phyloP scores from a whole-genome alignment of 2,329 filamentous ascomycete genomes.

The Fusarium annulatum region DNA sequence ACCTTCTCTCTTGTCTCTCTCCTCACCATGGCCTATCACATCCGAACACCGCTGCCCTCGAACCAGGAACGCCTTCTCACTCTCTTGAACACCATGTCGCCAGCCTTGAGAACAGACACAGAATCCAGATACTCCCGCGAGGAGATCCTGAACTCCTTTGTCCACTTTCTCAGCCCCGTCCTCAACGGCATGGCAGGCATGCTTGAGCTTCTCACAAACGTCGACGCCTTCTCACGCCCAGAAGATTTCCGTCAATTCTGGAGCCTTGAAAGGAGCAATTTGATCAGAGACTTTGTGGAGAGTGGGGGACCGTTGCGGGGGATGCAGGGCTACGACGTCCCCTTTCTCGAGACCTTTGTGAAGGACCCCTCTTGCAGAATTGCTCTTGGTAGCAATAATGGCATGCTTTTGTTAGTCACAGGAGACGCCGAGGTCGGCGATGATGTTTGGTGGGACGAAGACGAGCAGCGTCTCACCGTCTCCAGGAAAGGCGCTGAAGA shows the following conservation, averaged over 20 bases:
- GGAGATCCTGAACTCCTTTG: conserved; percentile 48
- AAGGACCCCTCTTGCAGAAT: conserved; percentile 43
- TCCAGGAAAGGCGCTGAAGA: conserved; percentile 36
- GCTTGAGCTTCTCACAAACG: conserved; percentile 47
- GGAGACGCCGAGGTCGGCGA: conserved; percentile 45
- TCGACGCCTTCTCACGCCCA: conserved; percentile 48
- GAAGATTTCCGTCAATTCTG: conserved; percentile 51
- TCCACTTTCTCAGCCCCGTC: conserved; percentile 47
- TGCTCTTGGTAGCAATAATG: conserved; percentile 42
- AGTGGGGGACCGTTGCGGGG: conserved; percentile 40
- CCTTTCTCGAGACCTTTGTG: conserved; percentile 43
- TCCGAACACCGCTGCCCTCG: conserved; percentile 40
- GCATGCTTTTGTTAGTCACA: conserved; percentile 44
- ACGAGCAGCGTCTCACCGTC: conserved; percentile 34
- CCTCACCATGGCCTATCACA: conserved; percentile 49
- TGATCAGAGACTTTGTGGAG: conserved; percentile 49
- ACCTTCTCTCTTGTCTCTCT: conserved; percentile 50
- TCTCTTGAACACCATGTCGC: conserved; percentile 50
- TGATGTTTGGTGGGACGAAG: conserved; percentile 41
- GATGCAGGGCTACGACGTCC: conserved; percentile 43
- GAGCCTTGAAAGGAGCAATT: conserved; percentile 49
- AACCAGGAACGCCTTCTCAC: conserved; percentile 48
- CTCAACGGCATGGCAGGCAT: conserved; percentile 52
- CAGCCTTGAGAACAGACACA: conserved; percentile 26
- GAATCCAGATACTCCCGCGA: conserved; percentile 38